A percentile compares a stretch with the other conserved stretches of the same genome.
phyloP scores from a whole-genome alignment of 2,329 filamentous ascomycete species.

The Arthrobotrys entomopaga region DNA sequence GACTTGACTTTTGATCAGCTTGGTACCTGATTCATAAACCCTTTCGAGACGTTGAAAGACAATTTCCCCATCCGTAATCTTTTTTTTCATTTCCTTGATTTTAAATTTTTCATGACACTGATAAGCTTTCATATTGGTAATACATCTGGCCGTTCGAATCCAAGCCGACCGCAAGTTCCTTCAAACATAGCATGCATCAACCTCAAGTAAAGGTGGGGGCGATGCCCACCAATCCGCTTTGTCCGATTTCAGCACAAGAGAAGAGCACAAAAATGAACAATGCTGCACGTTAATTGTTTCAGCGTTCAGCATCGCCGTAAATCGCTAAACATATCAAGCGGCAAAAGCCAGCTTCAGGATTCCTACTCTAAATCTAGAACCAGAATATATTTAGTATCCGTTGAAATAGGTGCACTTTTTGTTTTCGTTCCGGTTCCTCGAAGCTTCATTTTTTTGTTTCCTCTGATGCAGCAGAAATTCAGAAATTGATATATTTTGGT shows the following conservation, averaged over 20 bases:
- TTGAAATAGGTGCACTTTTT: conserved; percentile 12
- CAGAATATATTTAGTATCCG: conserved; percentile 26
- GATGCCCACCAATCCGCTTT: conserved; percentile 35
- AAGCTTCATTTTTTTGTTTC: not conserved
- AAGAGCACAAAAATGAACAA: conserved; percentile 29
- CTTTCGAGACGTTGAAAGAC: conserved; percentile 26
- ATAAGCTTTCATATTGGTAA: no score
- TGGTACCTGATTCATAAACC: conserved; percentile 42
- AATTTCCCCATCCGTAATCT: not conserved
- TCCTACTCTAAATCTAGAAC: conserved; percentile 1
- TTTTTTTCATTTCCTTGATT: conserved; percentile 27
- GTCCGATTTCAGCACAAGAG: conserved; percentile 37
- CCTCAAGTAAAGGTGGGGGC: conserved; percentile 39
- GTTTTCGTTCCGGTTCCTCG: conserved; percentile 2
- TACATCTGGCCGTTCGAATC: no score
- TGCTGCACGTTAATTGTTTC: conserved; percentile 49
- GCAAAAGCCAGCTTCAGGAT: conserved; percentile 12
- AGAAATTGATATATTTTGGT: conserved; percentile 10
- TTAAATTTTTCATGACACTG: no score
- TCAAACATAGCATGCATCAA: conserved; percentile 43
- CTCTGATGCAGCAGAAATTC: not conserved
- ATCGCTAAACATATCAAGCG: conserved; percentile 6
- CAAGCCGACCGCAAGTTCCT: not conserved
- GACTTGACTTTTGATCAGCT: conserved; percentile 4
- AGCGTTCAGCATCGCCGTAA: conserved; percentile 30